Conservation (phyloP, 225 moss, liverwort and hornwort genomes). For the Straminergon stramineum region DNA sequence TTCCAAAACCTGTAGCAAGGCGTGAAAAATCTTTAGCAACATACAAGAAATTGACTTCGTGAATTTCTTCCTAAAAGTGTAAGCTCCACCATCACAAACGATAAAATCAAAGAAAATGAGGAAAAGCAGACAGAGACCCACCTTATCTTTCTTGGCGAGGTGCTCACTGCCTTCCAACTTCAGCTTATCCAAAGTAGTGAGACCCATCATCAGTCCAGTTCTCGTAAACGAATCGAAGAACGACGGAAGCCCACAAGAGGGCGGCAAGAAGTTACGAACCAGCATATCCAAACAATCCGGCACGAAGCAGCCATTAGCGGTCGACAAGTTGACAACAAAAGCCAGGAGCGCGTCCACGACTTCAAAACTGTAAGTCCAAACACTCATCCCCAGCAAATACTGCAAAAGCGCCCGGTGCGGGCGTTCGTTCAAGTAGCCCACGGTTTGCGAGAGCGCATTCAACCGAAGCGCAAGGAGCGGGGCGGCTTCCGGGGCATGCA, state of each 20-base stretch:
- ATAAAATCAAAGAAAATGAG: neutral
- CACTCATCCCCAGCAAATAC: slow-evolving; percentile 82
- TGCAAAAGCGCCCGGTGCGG: slow-evolving; percentile 61
- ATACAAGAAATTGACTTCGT: too few relatives aligned
- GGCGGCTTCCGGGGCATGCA: slow-evolving; percentile 47
- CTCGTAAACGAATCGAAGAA: slow-evolving; percentile 71
- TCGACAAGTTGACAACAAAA: slow-evolving; percentile 88
- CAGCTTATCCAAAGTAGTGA: slow-evolving; percentile 51
- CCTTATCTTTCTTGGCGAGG: slow-evolving; percentile 61
- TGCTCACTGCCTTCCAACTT: slow-evolving; percentile 46
- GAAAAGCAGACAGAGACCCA: neutral
- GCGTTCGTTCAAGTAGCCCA: slow-evolving; percentile 61
- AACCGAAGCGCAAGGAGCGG: slow-evolving; percentile 41
- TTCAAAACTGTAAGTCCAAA: slow-evolving; percentile 64
- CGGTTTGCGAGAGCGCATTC: slow-evolving; percentile 64
- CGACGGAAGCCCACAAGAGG: slow-evolving; percentile 75
- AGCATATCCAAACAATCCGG: slow-evolving; percentile 86
- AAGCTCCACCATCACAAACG: neutral
- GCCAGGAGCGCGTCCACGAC: slow-evolving; percentile 65
- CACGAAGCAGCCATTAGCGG: slow-evolving; percentile 76
- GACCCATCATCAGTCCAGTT: slow-evolving; percentile 55
- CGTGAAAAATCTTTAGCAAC: neutral
- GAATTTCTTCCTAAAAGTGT: too few relatives aligned
- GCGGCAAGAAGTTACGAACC: slow-evolving; percentile 94
- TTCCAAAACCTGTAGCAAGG: slow-evolving; percentile 23